These are phyloP conservation scores for Willaertia magna DNA, from an alignment of 208 protist genomes.

Conservation along the genomic window DNA sequence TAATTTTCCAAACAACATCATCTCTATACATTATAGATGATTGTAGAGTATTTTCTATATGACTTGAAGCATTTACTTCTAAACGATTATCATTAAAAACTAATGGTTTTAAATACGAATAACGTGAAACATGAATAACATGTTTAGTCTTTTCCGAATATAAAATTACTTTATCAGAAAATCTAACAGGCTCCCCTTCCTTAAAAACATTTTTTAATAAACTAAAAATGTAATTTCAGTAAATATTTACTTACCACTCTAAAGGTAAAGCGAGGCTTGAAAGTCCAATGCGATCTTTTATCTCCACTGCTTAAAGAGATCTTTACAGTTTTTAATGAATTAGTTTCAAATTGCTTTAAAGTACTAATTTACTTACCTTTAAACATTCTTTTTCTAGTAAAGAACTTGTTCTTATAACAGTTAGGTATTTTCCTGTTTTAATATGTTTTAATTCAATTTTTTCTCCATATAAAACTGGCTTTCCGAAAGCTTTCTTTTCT, in stretches of 20 bases:
- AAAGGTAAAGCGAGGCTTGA: background rate
- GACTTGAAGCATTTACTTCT: background rate
- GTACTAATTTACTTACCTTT: too few relatives aligned
- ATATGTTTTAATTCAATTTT: background rate
- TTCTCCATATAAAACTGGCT: background rate
- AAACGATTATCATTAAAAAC: background rate
- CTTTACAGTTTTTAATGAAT: too few relatives aligned
- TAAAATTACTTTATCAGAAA: background rate
- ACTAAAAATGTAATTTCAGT: background rate
- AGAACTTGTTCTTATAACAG: background rate
- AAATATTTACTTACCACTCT: background rate
- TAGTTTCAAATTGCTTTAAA: too few relatives aligned
- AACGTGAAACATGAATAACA: background rate
- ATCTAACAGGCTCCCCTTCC: background rate
- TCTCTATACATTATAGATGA: too few relatives aligned
- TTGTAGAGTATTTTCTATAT: too few relatives aligned
- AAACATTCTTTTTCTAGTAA: background rate
- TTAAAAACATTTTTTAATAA: too few relatives aligned
- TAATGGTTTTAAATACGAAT: background rate
- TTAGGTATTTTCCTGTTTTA: background rate
- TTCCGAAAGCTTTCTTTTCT: background rate
- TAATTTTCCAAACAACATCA: background rate
- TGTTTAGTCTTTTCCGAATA: background rate
- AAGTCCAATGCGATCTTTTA: background rate
- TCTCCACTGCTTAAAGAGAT: background rate